Percentiles rank a stretch among this genome's conserved stretches.
These are phyloP conservation scores for Cystobasidium onofrii DNA, from an alignment of 768 basidiomycete species.

Conservation along the genomic window DNA sequence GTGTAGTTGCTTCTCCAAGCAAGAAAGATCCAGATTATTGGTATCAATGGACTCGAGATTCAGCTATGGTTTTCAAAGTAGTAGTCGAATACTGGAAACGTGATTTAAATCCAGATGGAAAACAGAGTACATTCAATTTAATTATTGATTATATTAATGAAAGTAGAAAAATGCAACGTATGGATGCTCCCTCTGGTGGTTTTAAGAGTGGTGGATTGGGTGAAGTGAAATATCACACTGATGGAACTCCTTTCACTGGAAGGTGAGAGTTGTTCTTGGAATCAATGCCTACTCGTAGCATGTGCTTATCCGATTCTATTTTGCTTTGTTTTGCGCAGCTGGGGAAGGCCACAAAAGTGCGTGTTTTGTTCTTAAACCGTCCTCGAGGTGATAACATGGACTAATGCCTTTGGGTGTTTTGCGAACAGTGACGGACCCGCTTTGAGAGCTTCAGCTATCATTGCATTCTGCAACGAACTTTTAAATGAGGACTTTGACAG, in stretches of 20 bases:
- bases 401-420: too few relatives aligned
- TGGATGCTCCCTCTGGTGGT: conserved; percentile 37
- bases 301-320: not conserved
- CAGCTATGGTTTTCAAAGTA: conserved; percentile 37
- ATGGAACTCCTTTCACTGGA: conserved; percentile 16
- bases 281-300: not conserved
- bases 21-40: conserved; percentile 39
- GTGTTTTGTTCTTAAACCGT: too few relatives aligned
- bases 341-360: conserved; percentile 38
- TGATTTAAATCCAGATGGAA: conserved; percentile 2
- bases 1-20: conserved; percentile 37
- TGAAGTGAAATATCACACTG: conserved; percentile 40
- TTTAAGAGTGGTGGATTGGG: conserved; percentile 38
- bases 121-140: not conserved
- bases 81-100: conserved; percentile 35
- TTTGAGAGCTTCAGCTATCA: conserved; percentile 35
- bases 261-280: not conserved
- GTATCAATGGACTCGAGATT: conserved; percentile 41
- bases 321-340: not conserved
- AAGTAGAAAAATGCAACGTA: conserved; percentile 39
- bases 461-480: conserved; percentile 25
- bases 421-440: conserved; percentile 37
- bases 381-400: too few relatives aligned
- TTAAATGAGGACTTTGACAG: conserved; percentile 23
- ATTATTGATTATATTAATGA: conserved; percentile 40